Evolutionary conservation across 768 basidiomycete species (phyloP), one percentile per base, ranked within the genome.

Genomic region (Rhizopogon roseolus): DNA sequence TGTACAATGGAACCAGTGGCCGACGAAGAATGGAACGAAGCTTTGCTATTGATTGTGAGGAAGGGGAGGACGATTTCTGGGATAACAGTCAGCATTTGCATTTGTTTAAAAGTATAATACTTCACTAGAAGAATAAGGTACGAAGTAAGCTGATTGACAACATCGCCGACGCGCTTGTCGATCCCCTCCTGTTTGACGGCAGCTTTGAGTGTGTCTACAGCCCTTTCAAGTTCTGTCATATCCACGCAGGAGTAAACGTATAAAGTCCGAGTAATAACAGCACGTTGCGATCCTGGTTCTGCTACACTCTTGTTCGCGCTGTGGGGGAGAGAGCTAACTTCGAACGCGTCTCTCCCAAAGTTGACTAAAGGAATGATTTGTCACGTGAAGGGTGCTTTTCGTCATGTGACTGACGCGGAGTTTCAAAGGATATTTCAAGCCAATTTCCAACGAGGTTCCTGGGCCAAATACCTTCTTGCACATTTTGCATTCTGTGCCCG

Each of bases 1-100:
- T 59, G 53, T 82, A 84, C 6, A 83, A 60, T n/a, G 73, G 72
- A 40, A 73, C 56, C 38, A 83, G 60, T 22, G 72, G 70, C 39
- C 67, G 61, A 50, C 80, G 74, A 41, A 84, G 69, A 49, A 76
- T 64, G 4, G 64, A 59, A 5, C 67, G 58, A 43, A 84, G 64
- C 52, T 71, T 75, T 25, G 60, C 62, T n/a, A 73, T 62, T 22
- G 69, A 68, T 51, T 69, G 58, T n/a, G 64, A 41, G 13, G 77
- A 75, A 13, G 73, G 61, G 3, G 68, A 54, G 2, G 74, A 69
- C 1, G 71, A 66, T 49, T 77, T 72, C 78, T 81, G 25, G 4
- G 19, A 42, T 14, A 43, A 39, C 49, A 16, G n/a, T 29, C 10
- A 27, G 50, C 13, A n/a, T 29, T 51, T 38, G n/a, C 10, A 16